Evolutionary conservation across 164 flowering plant species (phyloP), one percentile per base, ranked within the genome.

Genomic region (Piper betle): DNA sequence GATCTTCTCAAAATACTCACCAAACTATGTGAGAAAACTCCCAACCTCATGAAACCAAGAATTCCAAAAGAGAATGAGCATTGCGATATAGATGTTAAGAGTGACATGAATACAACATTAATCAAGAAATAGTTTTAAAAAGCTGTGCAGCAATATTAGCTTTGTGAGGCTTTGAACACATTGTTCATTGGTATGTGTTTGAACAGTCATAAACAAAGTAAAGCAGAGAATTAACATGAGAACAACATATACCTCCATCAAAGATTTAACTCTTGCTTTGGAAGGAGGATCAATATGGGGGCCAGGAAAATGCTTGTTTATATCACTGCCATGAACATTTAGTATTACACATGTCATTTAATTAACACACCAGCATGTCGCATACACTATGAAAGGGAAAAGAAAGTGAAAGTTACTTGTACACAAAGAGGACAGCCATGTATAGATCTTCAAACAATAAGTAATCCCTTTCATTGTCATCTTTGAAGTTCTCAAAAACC

Each of bases 271-370:
- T 68, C 78, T 67, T 20, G 76, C 83, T 72, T 83, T 86, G 13
- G 92, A 63, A 7, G 98, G 96, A 12, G 98, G 98, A 70, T 91
- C 96, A 76, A 84, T 76, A 74, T 91, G 98, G 17, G 92, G 92
- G 19, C 98, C 96, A 58, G 96, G 95, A 66, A 91, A 73, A 63
- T 70, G 81, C 83, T 91, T 91, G 67, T 91, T 91, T 20, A 91
- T 74, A 65, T 85, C 98, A 79, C 98, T 91, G 69, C 71, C 73
- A 59, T 41, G 68, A 59, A 60, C 63, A 50, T 17, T 56, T 17
- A 48, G 18, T 2, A 6, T 20, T 61, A 16, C 52, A 18, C 57
- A 25, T n/a, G n/a, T n/a, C n/a, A n/a, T n/a, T n/a, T 58, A 15
- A 25, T 19, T 43, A n/a, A 52, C 7, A 52, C 18, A 19, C 6